phyloP scores from a whole-genome alignment of 805 yeast species.

The Saccharomycopsis javanensis region DNA sequence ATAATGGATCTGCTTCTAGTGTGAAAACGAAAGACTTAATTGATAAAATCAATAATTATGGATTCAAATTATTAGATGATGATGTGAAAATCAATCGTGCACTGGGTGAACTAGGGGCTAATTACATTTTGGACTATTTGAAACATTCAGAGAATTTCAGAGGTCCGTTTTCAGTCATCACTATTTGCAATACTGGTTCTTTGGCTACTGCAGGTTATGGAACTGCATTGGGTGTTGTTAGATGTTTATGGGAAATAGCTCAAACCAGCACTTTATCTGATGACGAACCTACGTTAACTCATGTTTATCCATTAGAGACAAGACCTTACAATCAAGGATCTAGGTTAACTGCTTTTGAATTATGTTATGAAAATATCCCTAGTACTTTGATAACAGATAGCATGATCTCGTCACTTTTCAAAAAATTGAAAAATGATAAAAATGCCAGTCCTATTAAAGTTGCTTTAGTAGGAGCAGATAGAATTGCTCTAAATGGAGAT shows the following conservation, averaged over 20 bases:
- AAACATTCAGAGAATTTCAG: constrained; percentile 34
- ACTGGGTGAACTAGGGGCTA: constrained; percentile 75
- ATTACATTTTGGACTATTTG: constrained; percentile 46
- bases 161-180: constrained; percentile 71
- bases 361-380: constrained; percentile 78
- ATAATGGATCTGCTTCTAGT: constrained; percentile 20
- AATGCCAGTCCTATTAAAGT: constrained; percentile 55
- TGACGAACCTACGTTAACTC: constrained; percentile 42
- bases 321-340: constrained; percentile 97
- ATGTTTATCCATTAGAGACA: constrained; percentile 84
- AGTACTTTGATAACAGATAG: constrained; percentile 84
- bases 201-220: constrained; percentile 97
- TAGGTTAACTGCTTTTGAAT: constrained; percentile 82
- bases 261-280: constrained; percentile 19
- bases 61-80: constrained; percentile 52
- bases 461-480: constrained; percentile 90
- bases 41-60: constrained; percentile 30
- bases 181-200: constrained; percentile 95
- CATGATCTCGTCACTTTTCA: constrained; percentile 73
- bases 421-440: constrained; percentile 26
- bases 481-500: constrained; percentile 89
- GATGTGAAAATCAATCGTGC: constrained; percentile 70
- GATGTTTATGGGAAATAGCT: constrained; percentile 51
- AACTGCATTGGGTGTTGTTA: constrained; percentile 86
- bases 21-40: constrained; percentile 10